phyloP scores from a whole-genome alignment of 257 asterid genomes.

The Solanum pinnatisectum region DNA sequence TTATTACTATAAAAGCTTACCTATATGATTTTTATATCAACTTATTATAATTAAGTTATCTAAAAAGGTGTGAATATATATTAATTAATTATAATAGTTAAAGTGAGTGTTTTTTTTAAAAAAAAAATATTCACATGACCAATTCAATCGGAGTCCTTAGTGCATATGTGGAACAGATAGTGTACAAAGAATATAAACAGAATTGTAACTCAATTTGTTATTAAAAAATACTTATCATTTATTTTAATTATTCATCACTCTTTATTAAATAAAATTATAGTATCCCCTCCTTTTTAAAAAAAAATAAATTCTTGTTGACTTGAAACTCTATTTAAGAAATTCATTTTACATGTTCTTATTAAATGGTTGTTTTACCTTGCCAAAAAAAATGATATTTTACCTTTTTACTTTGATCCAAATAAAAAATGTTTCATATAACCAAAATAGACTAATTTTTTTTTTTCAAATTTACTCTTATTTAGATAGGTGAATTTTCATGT shows the following conservation, averaged over 20 bases:
- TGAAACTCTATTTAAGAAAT: neutral
- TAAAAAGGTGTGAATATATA: neutral
- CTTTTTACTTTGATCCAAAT: neutral
- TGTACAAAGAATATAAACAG: neutral
- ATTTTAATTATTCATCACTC: neutral
- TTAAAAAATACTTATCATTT: neutral
- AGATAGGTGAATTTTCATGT: too few relatives aligned
- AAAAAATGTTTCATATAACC: too few relatives aligned
- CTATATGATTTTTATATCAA: neutral
- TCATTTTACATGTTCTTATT: neutral
- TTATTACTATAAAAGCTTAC: neutral
- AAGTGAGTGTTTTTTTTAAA: neutral
- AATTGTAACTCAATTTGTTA: neutral
- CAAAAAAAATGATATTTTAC: too few relatives aligned
- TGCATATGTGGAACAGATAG: neutral
- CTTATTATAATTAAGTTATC: neutral
- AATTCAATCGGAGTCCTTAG: neutral
- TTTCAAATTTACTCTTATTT: too few relatives aligned
- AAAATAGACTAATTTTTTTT: too few relatives aligned
- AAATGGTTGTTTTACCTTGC: too few relatives aligned
- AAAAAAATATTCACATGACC: neutral
- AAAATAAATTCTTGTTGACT: neutral
- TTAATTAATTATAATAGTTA: neutral
- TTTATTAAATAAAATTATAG: neutral
- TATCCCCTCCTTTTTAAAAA: neutral